phyloP scores from a whole-genome alignment of 2,329 filamentous ascomycete species.

The Teratosphaeria nubilosa region DNA sequence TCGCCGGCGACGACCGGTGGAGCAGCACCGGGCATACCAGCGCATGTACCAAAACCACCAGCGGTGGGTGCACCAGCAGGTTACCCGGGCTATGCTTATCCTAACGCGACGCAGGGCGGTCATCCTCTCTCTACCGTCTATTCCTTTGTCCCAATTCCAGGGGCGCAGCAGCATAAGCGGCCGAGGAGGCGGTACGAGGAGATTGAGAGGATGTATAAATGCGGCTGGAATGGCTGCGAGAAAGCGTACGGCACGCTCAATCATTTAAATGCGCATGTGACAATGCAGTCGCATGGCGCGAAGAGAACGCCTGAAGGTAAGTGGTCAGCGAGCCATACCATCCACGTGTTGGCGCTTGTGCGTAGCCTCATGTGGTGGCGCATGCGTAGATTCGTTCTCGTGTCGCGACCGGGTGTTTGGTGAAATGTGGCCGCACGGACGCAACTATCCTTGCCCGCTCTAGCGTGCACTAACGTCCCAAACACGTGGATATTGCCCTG shows the following conservation, averaged over 20 bases:
- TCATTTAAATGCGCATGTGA: slow-evolving; percentile 94
- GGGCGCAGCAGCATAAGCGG: slow-evolving; percentile 93
- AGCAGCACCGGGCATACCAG: slow-evolving; percentile 46
- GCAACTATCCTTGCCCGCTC: slow-evolving; percentile 19
- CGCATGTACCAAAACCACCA: slow-evolving; percentile 50
- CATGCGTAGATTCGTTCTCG: slow-evolving; percentile 4
- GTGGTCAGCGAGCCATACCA: slow-evolving; percentile 20
- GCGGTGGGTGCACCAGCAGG: slow-evolving; percentile 42
- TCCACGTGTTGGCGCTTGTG: not conserved
- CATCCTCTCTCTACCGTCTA: slow-evolving; percentile 69
- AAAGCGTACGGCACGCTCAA: slow-evolving; percentile 98
- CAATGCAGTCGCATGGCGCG: slow-evolving; percentile 92
- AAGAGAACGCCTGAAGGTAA: slow-evolving; percentile 97
- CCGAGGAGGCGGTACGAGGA: slow-evolving; percentile 91
- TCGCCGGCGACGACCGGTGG: slow-evolving; percentile 50
- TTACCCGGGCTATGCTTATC: slow-evolving; percentile 12
- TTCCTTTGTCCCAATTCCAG: slow-evolving; percentile 94
- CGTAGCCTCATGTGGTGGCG: not conserved
- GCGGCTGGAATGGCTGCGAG: slow-evolving; percentile 95
- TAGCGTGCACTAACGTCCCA: slow-evolving; percentile 23
- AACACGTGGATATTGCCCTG: slow-evolving; percentile 13
- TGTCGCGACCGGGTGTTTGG: slow-evolving; percentile 16
- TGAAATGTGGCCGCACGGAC: slow-evolving; percentile 19
- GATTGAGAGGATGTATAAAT: slow-evolving; percentile 99
- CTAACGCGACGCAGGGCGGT: slow-evolving; percentile 33